Evolutionary conservation across 176 grass and related monocot genomes (phyloP), one percentile per base, ranked within the genome.

Genomic region (Stipa capillata): DNA sequence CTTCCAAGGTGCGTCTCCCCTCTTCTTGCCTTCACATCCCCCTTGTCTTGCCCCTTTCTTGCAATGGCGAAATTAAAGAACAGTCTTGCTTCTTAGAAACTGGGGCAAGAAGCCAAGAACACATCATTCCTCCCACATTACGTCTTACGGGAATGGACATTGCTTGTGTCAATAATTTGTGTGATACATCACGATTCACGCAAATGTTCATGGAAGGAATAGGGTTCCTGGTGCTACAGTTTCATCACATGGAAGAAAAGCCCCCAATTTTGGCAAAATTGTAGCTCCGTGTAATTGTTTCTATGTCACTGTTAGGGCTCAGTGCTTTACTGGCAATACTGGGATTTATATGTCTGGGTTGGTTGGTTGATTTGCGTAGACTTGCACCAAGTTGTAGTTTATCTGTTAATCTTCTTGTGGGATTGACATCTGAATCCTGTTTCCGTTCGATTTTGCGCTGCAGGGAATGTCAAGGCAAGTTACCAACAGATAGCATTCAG

Each of bases 401-500:
- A 25, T 82, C 14, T 51, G 21, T 49, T 13, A 39, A 65, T 18
- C 45, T 29, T 54, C 16, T 31, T 56, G 14, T 41, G 57, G 56
- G 20, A 84, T 52, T 69, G 69, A 45, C 29, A 60, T 23, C 15
- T 0, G 20, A 7, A 41, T 84, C 41, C 2, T 44, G 60, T 8
- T 45, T 60, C 21, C 29, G 7, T 66, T 65, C 17, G 4, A 29
- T 74, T 14, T 83, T 54, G 45, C 13, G 25, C 50, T 64, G 2
- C 79, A 94, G 92, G 43, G 4, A 79, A 75, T 78, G 67, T 43
- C 12, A 70, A 52, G 76, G 60, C 83, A 53, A 95, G 62, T 21
- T 73, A 68, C 60, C 92, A 92, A 15, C 68, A 61, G 52, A 81
- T 99, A 49, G 57, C 60, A 42, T 99, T 95, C 75, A n/a, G 44